phyloP scores from a whole-genome alignment of 2,329 filamentous ascomycete species.

The Epichloe hybrida region DNA sequence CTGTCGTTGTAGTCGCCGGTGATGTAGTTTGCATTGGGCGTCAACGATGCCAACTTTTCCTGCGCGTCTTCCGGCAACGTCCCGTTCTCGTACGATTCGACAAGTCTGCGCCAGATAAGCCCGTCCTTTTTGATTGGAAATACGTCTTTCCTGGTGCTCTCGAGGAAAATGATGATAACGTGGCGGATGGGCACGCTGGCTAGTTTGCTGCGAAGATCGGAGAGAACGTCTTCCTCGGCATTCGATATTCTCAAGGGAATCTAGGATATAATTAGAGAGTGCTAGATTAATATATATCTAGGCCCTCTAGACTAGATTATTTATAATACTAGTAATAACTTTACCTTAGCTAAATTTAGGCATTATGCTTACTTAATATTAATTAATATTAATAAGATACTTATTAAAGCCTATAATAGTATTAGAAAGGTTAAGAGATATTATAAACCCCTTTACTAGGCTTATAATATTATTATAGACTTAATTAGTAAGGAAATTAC shows the following conservation, averaged over 20 bases:
- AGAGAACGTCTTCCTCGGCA: constrained; percentile 18
- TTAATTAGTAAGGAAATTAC: too few relatives aligned
- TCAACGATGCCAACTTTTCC: constrained; percentile 15
- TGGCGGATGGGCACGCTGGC: constrained; percentile 25
- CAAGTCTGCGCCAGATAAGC: constrained; percentile 22
- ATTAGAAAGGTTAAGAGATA: too few relatives aligned
- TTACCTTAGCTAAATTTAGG: too few relatives aligned
- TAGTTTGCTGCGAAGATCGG: constrained; percentile 14
- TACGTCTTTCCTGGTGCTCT: constrained; percentile 31
- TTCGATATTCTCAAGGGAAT: constrained; percentile 29
- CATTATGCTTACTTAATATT: too few relatives aligned
- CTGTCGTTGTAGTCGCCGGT: constrained; percentile 24
- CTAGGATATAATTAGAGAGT: too few relatives aligned
- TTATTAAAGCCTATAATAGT: too few relatives aligned
- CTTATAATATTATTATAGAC: too few relatives aligned
- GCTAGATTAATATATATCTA: too few relatives aligned
- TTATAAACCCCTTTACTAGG: too few relatives aligned
- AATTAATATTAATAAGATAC: too few relatives aligned
- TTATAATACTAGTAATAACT: too few relatives aligned
- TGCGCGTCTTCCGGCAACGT: constrained; percentile 20
- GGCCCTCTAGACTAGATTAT: too few relatives aligned
- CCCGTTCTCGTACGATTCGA: constrained; percentile 18
- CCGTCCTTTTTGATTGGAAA: constrained; percentile 30
- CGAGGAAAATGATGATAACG: constrained; percentile 29
- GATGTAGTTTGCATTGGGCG: constrained; percentile 19